Percentiles rank a stretch among this genome's conserved stretches.
These are phyloP conservation scores for Nadsonia starkeyi-henricii DNA, from an alignment of 1,139 yeast genomes.

Conservation along the genomic window DNA sequence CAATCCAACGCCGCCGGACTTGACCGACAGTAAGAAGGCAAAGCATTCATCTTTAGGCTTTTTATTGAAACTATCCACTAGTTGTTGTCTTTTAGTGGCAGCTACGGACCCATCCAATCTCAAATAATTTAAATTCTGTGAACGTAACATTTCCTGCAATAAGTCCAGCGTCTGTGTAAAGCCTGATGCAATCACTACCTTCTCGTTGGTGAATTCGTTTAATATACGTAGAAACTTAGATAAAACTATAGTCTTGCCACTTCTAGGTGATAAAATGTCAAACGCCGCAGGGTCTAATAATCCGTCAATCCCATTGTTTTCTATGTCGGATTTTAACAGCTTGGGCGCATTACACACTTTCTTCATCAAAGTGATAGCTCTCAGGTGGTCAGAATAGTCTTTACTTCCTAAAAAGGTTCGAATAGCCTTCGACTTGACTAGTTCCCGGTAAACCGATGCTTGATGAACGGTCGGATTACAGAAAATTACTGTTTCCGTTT, in stretches of 20 bases:
- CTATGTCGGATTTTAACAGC: constrained; percentile 30
- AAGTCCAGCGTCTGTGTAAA: constrained; percentile 80
- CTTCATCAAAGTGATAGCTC: constrained; percentile 59
- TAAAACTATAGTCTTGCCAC: constrained; percentile 25
- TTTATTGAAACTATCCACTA: constrained; percentile 60
- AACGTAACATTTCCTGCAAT: constrained; percentile 42
- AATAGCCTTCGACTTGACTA: constrained; percentile 34
- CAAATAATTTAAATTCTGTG: constrained; percentile 36
- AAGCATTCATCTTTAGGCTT: constrained; percentile 31
- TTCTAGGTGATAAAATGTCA: constrained; percentile 6
- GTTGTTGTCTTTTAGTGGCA: constrained; percentile 42
- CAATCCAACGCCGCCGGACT: constrained; percentile 90
- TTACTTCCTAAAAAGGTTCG: constrained; percentile 21
- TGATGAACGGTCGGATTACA: constrained; percentile 64
- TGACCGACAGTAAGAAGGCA: constrained; percentile 70
- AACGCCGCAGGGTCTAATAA: constrained; percentile 3
- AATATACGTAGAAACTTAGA: constrained; percentile 19
- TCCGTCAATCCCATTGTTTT: constrained; percentile 3
- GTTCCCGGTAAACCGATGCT: constrained; percentile 35
- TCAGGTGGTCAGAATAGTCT: constrained; percentile 37
- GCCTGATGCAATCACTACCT: constrained; percentile 76
- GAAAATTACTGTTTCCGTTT: constrained; percentile 66
- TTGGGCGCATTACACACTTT: constrained; percentile 79
- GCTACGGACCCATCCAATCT: constrained; percentile 83
- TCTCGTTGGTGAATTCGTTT: constrained; percentile 32